Base-by-base conservation (phyloP, 176 grass and related monocot species). In the Coix lacrymajobi region DNA sequence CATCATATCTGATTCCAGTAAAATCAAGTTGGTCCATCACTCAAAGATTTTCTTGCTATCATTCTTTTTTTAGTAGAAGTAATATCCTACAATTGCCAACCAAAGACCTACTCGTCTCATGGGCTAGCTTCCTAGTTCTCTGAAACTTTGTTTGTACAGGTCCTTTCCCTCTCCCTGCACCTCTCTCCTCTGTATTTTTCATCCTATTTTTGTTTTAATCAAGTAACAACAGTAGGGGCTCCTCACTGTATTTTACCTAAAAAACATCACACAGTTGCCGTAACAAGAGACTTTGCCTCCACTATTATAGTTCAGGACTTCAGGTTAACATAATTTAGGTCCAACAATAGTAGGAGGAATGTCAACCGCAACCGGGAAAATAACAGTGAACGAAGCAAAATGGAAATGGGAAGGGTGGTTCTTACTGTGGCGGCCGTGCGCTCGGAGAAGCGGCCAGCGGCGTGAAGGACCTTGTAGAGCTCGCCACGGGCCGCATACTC, bases 391-490 rank as follows among this genome's bases (percentile, higher is more conserved):
- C n/a, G n/a, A 45, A 48, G 7, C 24, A 60, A 17, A 28, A 34
- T 1, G 37, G 10, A 58, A 58, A 58, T 9, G 3, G 9, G 20
- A 56, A 7, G 4, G 36, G 16, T n/a, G 7, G 51, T 85, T 24
- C 87, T 73, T 81, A 99, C 91, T 32, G 91, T 96, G 28, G 96
- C 93, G 26, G 96, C 83, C 29, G 80, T 68, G 76, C 74, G 85
- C 87, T 96, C 91, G 8, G 80, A 85, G 89, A 99, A 95, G 56
- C 75, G 87, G 37, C 87, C 71, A 34, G 92, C 78, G 56, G 76
- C 77, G 62, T 80, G 92, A 40, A 99, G 91, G 76, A 92, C 76
- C 85, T 96, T 95, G 76, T 93, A 99, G 11, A 99, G 69, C 80
- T 99, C 91, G 0, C 93, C 96, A 0, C 89, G 80, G 31, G 91